Evolutionary conservation across 2,329 filamentous ascomycete genomes (phyloP).

Genomic region (Xylariomycetidae sp.): DNA sequence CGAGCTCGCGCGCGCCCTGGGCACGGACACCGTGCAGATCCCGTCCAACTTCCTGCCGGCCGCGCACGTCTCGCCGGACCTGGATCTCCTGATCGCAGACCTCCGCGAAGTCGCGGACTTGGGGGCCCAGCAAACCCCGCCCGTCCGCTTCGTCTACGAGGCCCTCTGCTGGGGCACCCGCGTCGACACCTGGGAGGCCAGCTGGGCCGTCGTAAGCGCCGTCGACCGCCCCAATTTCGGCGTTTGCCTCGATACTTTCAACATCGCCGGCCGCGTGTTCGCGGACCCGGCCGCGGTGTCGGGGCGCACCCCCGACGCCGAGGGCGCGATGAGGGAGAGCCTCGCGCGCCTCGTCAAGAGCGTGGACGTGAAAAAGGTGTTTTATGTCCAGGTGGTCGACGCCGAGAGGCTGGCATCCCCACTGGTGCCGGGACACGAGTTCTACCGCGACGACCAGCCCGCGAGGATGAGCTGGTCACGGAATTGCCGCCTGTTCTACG

Average conservation of each 20-base stretch:
- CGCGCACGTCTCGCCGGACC: slow-evolving; percentile 37
- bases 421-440: slow-evolving; percentile 50
- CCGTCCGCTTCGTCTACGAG: slow-evolving; percentile 67
- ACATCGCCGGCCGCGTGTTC: slow-evolving; percentile 65
- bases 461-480: slow-evolving; percentile 72
- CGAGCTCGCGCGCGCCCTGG: slow-evolving; percentile 53
- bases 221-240: slow-evolving; percentile 69
- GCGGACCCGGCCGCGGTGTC: slow-evolving; percentile 55
- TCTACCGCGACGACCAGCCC: slow-evolving; percentile 52
- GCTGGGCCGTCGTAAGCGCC: slow-evolving; percentile 60
- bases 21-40: slow-evolving; percentile 68
- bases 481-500: slow-evolving; percentile 66
- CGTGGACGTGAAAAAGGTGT: slow-evolving; percentile 60
- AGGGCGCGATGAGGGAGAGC: slow-evolving; percentile 43
- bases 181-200: slow-evolving; percentile 64
- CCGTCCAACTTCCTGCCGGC: slow-evolving; percentile 63
- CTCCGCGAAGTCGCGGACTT: slow-evolving; percentile 61
- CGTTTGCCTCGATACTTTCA: slow-evolving; percentile 72
- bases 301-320: slow-evolving; percentile 49
- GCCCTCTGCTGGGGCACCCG: slow-evolving; percentile 66
- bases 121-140: slow-evolving; percentile 48
- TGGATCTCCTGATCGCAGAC: slow-evolving; percentile 54
- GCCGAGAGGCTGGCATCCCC: slow-evolving; percentile 57
- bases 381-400: slow-evolving; percentile 73
- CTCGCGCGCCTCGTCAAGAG: slow-evolving; percentile 46